phyloP scores from a whole-genome alignment of 148 eudicot genomes.

The Camellia granthamiana region DNA sequence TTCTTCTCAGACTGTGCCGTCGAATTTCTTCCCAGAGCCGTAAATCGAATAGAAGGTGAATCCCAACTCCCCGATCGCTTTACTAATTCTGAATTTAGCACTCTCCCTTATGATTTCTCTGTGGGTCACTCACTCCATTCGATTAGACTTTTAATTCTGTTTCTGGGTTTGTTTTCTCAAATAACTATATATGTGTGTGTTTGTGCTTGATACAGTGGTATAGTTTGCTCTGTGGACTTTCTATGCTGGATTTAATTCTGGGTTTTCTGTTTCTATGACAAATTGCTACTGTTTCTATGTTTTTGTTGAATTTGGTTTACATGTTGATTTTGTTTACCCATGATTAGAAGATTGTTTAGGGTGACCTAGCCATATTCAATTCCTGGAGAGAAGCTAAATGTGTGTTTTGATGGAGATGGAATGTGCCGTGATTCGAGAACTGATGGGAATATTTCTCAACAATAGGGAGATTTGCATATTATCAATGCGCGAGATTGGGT shows the following conservation, averaged over 20 bases:
- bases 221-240: not conserved
- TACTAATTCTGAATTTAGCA: not conserved
- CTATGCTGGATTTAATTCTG: not conserved
- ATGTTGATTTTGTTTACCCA: not conserved
- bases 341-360: not conserved
- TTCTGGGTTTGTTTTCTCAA: not conserved
- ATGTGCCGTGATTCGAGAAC: too few species aligned
- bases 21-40: not conserved
- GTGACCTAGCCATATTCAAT: not conserved
- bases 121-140: not conserved
- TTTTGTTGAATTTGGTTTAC: not conserved
- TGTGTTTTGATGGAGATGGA: too few species aligned
- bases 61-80: not conserved
- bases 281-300: not conserved
- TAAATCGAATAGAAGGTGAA: not conserved
- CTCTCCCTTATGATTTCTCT: not conserved
- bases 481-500: too few species aligned
- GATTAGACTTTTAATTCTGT: not conserved
- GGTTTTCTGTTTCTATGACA: not conserved
- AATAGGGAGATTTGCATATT: too few species aligned
- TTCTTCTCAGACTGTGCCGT: too few species aligned
- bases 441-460: too few species aligned
- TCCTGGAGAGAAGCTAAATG: not conserved
- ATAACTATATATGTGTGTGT: not conserved
- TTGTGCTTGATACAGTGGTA: not conserved